phyloP scores from a whole-genome alignment of 169 alveolate species.

The Plasmodium fragile region DNA sequence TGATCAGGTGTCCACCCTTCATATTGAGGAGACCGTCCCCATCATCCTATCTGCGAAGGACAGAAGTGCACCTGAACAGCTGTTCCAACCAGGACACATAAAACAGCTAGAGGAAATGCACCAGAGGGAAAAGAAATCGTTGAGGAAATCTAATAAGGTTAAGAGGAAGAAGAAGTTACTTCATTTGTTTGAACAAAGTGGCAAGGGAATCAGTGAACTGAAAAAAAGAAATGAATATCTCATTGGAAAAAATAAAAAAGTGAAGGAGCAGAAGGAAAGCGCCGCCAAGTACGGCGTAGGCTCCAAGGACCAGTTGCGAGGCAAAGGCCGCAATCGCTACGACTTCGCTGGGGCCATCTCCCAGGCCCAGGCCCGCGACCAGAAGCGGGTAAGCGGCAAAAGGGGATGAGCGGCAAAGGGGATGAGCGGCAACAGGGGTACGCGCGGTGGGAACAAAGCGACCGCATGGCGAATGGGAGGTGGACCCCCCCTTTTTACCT shows the following conservation, averaged over 20 bases:
- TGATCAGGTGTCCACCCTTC: constrained; percentile 16
- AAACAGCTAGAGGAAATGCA: constrained; percentile 20
- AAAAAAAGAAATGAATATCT: constrained; percentile 36
- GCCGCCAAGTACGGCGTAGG: constrained; percentile 25
- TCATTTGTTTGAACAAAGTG: constrained; percentile 8
- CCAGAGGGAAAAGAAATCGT: constrained; percentile 39
- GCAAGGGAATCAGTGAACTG: constrained; percentile 16
- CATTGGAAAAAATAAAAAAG: constrained; percentile 21
- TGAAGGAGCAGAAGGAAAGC: constrained; percentile 42
- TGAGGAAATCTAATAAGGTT: constrained; percentile 35
- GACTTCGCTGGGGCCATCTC: constrained; percentile 13
- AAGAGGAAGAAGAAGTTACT: constrained; percentile 42
- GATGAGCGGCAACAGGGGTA: too few species aligned
- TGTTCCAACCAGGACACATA: constrained; percentile 7
- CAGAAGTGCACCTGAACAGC: constrained; percentile 57
- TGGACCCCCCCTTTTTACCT: too few species aligned
- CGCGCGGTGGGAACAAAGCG: too few species aligned
- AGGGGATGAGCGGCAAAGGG: neutral
- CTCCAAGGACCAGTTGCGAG: constrained; percentile 16
- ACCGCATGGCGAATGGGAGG: too few species aligned
- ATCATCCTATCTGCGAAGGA: constrained; percentile 31
- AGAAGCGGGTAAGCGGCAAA: neutral
- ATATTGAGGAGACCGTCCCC: constrained; percentile 57
- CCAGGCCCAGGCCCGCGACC: constrained; percentile 24
- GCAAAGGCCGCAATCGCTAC: neutral